Percentiles rank a stretch among this genome's conserved stretches.
Conservation (phyloP, 768 basidiomycete species). For the Phlebiopsis gigantea region DNA sequence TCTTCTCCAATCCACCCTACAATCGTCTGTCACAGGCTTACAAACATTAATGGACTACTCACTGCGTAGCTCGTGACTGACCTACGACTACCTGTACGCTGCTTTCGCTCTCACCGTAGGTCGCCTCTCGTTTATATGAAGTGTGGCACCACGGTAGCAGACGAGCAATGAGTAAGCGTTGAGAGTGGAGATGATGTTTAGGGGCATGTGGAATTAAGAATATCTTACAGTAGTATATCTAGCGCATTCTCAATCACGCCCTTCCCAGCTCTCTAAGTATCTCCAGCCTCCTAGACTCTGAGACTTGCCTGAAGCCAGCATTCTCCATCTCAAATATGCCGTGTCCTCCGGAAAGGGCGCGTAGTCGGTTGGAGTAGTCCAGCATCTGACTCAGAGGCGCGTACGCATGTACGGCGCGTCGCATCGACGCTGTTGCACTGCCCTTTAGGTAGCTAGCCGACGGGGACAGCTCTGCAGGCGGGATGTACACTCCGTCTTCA, state of each 20-base stretch:
- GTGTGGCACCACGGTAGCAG: no score
- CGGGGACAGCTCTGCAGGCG: slow-evolving; percentile 72
- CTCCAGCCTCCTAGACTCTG: slow-evolving; percentile 55
- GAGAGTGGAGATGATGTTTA: neutral
- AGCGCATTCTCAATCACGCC: no score
- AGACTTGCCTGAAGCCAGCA: slow-evolving; percentile 72
- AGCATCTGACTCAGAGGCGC: slow-evolving; percentile 81
- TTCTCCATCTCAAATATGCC: slow-evolving; percentile 75
- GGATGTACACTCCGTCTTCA: slow-evolving; percentile 67
- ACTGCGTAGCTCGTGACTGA: no score
- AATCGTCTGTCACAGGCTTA: no score
- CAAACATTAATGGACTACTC: no score
- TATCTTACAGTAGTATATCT: neutral
- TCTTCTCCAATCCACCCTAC: no score
- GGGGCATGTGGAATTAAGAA: slow-evolving; percentile 2
- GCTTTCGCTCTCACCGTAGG: neutral
- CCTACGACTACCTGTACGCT: neutral
- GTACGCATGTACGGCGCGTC: slow-evolving; percentile 62
- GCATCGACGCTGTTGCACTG: slow-evolving; percentile 34
- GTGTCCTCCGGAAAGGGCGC: slow-evolving; percentile 78
- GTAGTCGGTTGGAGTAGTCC: slow-evolving; percentile 72
- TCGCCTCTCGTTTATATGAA: neutral
- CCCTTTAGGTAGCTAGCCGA: slow-evolving; percentile 38
- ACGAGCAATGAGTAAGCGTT: no score
- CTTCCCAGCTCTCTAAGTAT: slow-evolving; percentile 78